Percentiles rank a stretch among this genome's conserved stretches.
Conservation (phyloP, 2,329 filamentous ascomycete species). For the Fusarium sarcochroum region DNA sequence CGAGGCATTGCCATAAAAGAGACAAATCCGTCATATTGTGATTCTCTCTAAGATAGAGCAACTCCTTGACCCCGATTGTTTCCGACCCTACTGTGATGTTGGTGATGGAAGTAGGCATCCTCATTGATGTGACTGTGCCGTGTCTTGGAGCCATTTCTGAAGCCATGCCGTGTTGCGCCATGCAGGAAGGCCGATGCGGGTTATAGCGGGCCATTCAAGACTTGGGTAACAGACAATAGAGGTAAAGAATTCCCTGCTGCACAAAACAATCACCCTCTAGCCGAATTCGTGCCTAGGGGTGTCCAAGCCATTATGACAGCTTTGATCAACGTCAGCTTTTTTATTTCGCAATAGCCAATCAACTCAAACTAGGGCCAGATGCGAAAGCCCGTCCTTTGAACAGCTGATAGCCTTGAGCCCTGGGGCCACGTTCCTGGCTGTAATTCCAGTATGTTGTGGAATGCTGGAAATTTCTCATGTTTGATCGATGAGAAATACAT, state of each 20-base stretch:
- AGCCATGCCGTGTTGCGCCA: constrained; percentile 31
- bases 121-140: constrained; percentile 16
- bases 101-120: neutral
- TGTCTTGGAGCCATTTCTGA: constrained; percentile 26
- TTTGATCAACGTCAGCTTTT: neutral
- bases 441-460: constrained; percentile 38
- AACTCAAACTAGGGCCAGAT: neutral
- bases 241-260: constrained; percentile 16
- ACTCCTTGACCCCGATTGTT: constrained; percentile 10
- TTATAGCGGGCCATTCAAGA: constrained; percentile 21
- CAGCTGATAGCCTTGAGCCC: neutral
- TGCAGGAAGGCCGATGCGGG: constrained; percentile 43
- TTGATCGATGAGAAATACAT: constrained; percentile 25
- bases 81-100: constrained; percentile 5
- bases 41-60: neutral
- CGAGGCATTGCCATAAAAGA: constrained; percentile 9
- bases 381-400: constrained; percentile 8
- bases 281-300: constrained; percentile 7
- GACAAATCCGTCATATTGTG: constrained; percentile 9
- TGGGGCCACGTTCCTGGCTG: constrained; percentile 39
- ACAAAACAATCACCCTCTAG: neutral
- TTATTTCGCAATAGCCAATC: constrained; percentile 6
- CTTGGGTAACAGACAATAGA: constrained; percentile 8
- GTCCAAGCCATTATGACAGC: constrained; percentile 8
- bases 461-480: constrained; percentile 43